These are phyloP conservation scores for Aegilops bicornis DNA, from an alignment of 176 grass and related monocot genomes.

Conservation along the genomic window DNA sequence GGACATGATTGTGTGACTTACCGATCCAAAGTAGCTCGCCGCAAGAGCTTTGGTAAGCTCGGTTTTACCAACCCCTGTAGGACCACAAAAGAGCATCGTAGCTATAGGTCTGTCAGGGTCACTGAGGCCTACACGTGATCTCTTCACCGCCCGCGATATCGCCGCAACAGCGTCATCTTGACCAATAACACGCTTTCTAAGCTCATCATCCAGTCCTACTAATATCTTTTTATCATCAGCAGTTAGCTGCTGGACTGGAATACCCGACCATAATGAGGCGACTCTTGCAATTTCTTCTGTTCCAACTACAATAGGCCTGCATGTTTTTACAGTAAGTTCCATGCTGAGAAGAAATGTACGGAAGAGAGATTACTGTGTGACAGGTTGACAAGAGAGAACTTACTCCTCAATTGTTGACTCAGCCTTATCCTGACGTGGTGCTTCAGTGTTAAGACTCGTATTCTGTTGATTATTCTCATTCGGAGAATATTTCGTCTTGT, in stretches of 20 bases:
- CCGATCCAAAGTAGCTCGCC: slow-evolving; percentile 88
- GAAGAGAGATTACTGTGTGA: slow-evolving; percentile 2
- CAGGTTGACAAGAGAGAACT: slow-evolving; percentile 44
- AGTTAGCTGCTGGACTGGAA: slow-evolving; percentile 90
- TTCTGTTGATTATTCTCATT: slow-evolving; percentile 37
- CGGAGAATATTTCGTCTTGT: slow-evolving; percentile 68
- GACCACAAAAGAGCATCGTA: slow-evolving; percentile 86
- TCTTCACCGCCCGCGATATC: slow-evolving; percentile 86
- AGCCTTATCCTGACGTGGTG: slow-evolving; percentile 8
- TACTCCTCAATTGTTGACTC: slow-evolving; percentile 63
- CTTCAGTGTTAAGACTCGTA: slow-evolving; percentile 22
- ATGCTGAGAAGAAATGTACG: slow-evolving; percentile 17
- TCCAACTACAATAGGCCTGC: slow-evolving; percentile 74
- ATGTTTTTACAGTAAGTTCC: slow-evolving; percentile 25
- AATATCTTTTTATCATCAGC: slow-evolving; percentile 83
- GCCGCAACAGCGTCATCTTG: slow-evolving; percentile 90
- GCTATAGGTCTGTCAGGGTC: slow-evolving; percentile 95
- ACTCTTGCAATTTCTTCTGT: slow-evolving; percentile 94
- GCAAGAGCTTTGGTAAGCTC: slow-evolving; percentile 92
- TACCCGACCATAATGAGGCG: slow-evolving; percentile 90
- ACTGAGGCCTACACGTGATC: slow-evolving; percentile 84
- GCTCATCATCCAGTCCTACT: slow-evolving; percentile 72
- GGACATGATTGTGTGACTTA: slow-evolving; percentile 35
- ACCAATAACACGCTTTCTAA: slow-evolving; percentile 87
- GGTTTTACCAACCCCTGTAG: slow-evolving; percentile 97